phyloP scores from a whole-genome alignment of 805 yeast genomes.

The Zygosaccharomyces gambellarensis region DNA sequence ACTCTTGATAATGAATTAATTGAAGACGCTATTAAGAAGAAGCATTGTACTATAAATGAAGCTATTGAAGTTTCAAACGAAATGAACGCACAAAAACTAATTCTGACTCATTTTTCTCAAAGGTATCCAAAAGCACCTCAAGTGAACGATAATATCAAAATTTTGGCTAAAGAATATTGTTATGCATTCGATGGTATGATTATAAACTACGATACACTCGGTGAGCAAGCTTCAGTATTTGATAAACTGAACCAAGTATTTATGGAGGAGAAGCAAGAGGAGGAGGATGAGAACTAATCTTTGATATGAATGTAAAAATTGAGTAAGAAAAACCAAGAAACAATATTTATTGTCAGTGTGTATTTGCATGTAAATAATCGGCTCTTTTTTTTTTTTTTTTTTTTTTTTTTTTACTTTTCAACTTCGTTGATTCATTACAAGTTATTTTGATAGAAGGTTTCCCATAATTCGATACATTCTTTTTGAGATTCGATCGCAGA shows the following conservation, averaged over 20 bases:
- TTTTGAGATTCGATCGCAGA: constrained; percentile 89
- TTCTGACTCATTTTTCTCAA: constrained; percentile 90
- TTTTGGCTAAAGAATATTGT: constrained; percentile 35
- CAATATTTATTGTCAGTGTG: not conserved
- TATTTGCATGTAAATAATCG: constrained; percentile 6
- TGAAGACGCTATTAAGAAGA: constrained; percentile 74
- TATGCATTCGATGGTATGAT: constrained; percentile 68
- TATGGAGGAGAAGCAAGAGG: constrained; percentile 28
- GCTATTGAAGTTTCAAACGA: constrained; percentile 64
- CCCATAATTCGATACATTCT: constrained; percentile 85
- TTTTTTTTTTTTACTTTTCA: not conserved
- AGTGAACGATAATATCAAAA: constrained; percentile 27
- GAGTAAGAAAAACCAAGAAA: not conserved
- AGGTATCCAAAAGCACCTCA: constrained; percentile 64
- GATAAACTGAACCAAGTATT: constrained; percentile 32
- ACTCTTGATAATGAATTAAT: constrained; percentile 76
- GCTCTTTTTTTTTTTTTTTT: not conserved
- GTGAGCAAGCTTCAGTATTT: constrained; percentile 32
- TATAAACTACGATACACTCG: constrained; percentile 42
- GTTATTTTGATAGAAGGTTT: constrained; percentile 68
- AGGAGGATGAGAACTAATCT: constrained; percentile 22
- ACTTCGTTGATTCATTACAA: constrained; percentile 15
- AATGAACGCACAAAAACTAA: constrained; percentile 67
- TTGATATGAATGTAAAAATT: too few species aligned
- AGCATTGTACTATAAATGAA: constrained; percentile 85